A percentile compares a stretch with the other conserved stretches of the same genome.
Conservation (phyloP, 2,329 filamentous ascomycete species). For the Colletotrichum eleusines region DNA sequence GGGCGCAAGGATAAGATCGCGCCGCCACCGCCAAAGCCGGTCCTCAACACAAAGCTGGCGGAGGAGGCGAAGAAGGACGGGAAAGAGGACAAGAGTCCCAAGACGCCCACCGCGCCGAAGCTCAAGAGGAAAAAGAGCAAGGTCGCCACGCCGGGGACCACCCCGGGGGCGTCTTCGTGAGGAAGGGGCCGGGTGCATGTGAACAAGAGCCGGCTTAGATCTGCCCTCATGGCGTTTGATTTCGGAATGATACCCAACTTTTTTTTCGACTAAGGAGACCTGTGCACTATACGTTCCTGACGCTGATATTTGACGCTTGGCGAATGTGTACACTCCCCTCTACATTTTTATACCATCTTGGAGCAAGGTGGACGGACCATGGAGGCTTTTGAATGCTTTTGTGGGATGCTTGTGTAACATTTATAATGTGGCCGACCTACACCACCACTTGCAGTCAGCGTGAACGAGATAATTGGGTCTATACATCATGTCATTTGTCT, state of each 20-base stretch:
- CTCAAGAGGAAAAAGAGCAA: conserved; percentile 64
- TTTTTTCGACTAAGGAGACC: conserved; percentile 7
- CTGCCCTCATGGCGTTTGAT: conserved; percentile 21
- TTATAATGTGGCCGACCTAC: background rate
- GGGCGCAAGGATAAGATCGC: conserved; percentile 62
- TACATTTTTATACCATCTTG: background rate
- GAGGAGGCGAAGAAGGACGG: conserved; percentile 58
- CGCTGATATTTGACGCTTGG: background rate
- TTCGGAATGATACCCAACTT: conserved; percentile 37
- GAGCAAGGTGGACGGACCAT: background rate
- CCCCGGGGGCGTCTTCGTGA: conserved; percentile 28
- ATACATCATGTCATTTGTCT: background rate
- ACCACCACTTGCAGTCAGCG: background rate
- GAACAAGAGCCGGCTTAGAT: background rate
- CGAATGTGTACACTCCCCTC: no score
- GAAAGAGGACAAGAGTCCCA: conserved; percentile 60
- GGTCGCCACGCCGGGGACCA: conserved; percentile 44
- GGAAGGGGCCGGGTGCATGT: background rate
- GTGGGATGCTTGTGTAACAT: background rate
- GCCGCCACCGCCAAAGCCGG: conserved; percentile 44
- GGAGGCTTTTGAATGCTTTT: conserved; percentile 32
- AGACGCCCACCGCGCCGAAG: conserved; percentile 57
- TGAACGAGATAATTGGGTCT: background rate
- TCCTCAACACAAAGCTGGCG: conserved; percentile 57
- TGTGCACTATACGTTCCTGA: background rate